Conservation (phyloP, 2,329 filamentous ascomycete species). For the Pseudocercospora cruenta region DNA sequence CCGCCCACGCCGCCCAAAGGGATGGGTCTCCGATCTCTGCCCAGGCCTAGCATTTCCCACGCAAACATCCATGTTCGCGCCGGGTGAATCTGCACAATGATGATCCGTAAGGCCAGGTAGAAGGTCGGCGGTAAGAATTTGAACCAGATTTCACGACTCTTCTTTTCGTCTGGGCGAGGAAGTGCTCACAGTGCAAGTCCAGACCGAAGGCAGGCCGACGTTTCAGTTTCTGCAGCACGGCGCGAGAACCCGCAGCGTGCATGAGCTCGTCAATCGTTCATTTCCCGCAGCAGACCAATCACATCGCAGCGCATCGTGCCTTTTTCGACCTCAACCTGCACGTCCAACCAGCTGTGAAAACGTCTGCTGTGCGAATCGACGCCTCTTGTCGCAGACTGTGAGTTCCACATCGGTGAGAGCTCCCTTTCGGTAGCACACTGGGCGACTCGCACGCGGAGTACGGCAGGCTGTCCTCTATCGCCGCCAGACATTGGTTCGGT, state of each 20-base stretch:
- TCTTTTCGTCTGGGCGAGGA: background rate
- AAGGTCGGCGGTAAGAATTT: no score
- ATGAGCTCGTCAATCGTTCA: background rate
- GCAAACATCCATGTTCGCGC: no score
- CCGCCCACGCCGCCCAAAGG: background rate
- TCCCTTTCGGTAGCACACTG: background rate
- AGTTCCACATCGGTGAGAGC: background rate
- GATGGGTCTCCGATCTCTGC: background rate
- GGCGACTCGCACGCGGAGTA: background rate
- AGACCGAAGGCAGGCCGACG: background rate
- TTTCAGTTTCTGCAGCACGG: background rate
- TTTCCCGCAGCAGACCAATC: background rate
- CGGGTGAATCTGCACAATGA: no score
- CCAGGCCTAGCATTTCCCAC: no score
- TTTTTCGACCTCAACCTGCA: background rate
- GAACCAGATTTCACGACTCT: no score
- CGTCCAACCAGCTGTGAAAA: background rate
- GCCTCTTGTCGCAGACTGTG: background rate
- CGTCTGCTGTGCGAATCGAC: background rate
- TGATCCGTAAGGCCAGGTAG: no score
- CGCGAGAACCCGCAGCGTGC: background rate
- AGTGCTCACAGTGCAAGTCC: background rate
- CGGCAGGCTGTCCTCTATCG: background rate
- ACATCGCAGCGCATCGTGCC: background rate
- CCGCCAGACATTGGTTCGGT: background rate